A percentile compares a stretch with the other conserved stretches of the same genome.
Conservation (phyloP, 495 filamentous ascomycete genomes). For the Aeminium ludgeri region DNA sequence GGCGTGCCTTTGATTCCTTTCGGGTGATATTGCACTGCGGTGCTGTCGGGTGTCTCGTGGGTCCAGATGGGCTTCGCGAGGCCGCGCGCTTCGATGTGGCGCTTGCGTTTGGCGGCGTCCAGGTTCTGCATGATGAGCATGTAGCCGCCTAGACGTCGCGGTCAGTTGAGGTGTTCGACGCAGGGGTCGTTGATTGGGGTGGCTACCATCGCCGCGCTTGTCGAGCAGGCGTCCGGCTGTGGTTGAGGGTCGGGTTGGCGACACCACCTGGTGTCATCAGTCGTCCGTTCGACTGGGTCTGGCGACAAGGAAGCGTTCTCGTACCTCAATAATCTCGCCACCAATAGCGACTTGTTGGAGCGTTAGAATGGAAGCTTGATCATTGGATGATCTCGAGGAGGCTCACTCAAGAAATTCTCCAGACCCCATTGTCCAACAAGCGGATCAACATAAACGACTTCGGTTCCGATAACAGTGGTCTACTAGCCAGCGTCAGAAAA, state of each 20-base stretch:
- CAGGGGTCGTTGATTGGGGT: too few relatives aligned
- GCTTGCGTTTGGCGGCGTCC: conserved; percentile 13
- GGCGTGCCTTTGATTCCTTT: conserved; percentile 20
- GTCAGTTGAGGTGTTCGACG: too few relatives aligned
- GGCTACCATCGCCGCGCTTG: conserved; percentile 20
- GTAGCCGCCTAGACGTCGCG: too few relatives aligned
- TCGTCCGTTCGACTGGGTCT: not conserved
- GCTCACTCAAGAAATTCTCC: conserved; percentile 19
- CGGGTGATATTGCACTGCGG: conserved; percentile 20
- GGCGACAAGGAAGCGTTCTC: too few relatives aligned
- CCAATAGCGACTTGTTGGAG: conserved; percentile 18
- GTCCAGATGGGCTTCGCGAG: conserved; percentile 17
- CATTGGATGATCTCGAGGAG: too few relatives aligned
- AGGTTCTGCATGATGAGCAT: conserved; percentile 24
- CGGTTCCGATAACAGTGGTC: conserved; percentile 17
- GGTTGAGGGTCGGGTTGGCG: conserved; percentile 14
- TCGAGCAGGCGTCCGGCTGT: conserved; percentile 18
- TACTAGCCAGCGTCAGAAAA: too few relatives aligned
- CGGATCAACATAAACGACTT: conserved; percentile 20
- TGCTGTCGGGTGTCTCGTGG: conserved; percentile 11
- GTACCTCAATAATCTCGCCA: conserved; percentile 21
- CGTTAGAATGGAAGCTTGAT: too few relatives aligned
- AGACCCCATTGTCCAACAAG: conserved; percentile 17
- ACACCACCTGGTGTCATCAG: conserved; percentile 11
- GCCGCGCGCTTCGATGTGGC: conserved; percentile 14